Evolutionary conservation across 306 rosid genomes (phyloP).

Genomic region (Styphnolobium japonicum): DNA sequence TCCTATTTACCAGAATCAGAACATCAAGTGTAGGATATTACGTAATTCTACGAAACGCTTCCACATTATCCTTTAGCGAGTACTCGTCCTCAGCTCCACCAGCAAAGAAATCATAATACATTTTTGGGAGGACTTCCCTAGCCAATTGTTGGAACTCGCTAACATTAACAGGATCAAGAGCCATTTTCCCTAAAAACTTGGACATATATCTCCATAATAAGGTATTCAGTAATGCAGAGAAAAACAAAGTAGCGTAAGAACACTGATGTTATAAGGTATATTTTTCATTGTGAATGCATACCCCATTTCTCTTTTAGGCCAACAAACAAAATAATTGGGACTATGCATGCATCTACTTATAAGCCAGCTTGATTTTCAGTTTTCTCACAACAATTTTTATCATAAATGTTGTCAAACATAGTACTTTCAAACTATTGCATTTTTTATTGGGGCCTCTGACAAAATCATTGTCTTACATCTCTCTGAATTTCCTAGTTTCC

Average conservation of each 20-base stretch:
- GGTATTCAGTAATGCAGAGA: neutral
- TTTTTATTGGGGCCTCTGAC: neutral
- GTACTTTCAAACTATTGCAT: neutral
- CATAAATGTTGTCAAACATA: neutral
- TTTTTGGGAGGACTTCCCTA: conserved; percentile 52
- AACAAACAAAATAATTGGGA: neutral
- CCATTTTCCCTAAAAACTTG: conserved; percentile 46
- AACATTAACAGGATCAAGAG: conserved; percentile 53
- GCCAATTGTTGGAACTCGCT: conserved; percentile 64
- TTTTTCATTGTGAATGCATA: neutral
- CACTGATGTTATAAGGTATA: neutral
- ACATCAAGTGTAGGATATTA: conserved; percentile 18
- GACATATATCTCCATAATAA: neutral
- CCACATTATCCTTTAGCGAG: conserved; percentile 50
- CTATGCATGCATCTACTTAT: neutral
- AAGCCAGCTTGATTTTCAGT: neutral
- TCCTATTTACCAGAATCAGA: neutral
- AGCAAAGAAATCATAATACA: conserved; percentile 54
- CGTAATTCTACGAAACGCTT: conserved; percentile 60
- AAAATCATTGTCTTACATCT: neutral
- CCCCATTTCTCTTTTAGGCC: neutral
- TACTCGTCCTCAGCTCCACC: conserved; percentile 72
- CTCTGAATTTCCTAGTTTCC: neutral
- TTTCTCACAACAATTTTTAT: neutral
- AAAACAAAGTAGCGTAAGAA: neutral